Base-by-base conservation (phyloP, 768 basidiomycete species). In the Hericium coralloides region DNA sequence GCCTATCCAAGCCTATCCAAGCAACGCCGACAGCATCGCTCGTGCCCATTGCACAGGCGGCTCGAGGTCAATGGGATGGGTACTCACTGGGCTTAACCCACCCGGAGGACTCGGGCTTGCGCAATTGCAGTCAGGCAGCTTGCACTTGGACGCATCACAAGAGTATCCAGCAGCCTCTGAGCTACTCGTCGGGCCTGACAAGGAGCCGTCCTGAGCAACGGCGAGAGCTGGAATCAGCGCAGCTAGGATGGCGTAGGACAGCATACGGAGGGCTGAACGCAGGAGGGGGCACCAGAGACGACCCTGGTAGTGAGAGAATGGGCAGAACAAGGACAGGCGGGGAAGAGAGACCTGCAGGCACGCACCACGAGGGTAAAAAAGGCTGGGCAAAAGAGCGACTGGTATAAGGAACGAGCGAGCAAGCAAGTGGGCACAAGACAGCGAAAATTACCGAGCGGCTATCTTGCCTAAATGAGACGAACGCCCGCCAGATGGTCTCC, bases 81-180 rank as follows among this genome's bases (percentile, higher is more conserved):
- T 20, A 73, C 84, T 73, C 60, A 86, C 82, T 20, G 85, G 81
- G 15, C 69, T 66, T 12, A 89, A 72, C 3, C 87, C 88, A 55
- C 87, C 88, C 12, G 88, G 89, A 3, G 87, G 85, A 59, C 71
- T 79, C 1, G 84, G 79, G 63, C 84, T 87, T 4, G 89, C 88
- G 63, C 87, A 89, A 64, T 82, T 76, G 66, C 89, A 92, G 53
- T 74, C 70, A 0, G 89, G 89, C 5, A 89, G 74, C 70, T 81
- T 72, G 72, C 89, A 92, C 58, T 74, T 71, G 12, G 69, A 69
- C 0, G 85, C 36, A 63, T 89, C 85, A 66, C 89, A 91, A 8
- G 80, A 81, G 68, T 92, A 90, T 9, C 81, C 83, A 0, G 84
- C 81, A 31, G 85, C 81, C 5, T 66, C 67, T 9, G 76, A 39